These are phyloP conservation scores for Emmonsiellopsis sp. DNA, from an alignment of 2,329 filamentous ascomycete species.

Conservation along the genomic window DNA sequence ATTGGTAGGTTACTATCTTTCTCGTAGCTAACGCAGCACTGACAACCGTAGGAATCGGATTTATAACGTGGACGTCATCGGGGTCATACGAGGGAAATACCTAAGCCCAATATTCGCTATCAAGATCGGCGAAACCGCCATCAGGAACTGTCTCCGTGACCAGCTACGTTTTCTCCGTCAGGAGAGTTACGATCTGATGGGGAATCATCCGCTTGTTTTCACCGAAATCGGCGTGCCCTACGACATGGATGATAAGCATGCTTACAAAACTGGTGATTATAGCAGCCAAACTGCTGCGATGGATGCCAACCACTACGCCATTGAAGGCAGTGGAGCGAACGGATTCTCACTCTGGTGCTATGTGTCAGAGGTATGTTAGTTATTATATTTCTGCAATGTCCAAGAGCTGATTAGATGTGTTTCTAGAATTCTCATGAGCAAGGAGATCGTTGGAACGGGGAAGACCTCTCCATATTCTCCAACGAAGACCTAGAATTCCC, in stretches of 20 bases:
- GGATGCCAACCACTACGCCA: constrained; percentile 89
- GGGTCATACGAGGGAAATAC: constrained; percentile 81
- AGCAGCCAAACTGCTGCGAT: constrained; percentile 84
- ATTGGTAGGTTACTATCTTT: constrained; percentile 51
- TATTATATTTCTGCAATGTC: constrained; percentile 39
- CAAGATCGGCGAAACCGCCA: constrained; percentile 85
- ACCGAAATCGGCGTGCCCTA: constrained; percentile 97
- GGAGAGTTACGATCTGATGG: constrained; percentile 82
- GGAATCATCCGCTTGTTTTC: constrained; percentile 77
- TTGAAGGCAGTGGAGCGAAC: constrained; percentile 74
- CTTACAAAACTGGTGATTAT: constrained; percentile 93
- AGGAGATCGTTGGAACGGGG: constrained; percentile 95
- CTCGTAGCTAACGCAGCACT: constrained; percentile 4
- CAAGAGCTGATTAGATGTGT: constrained; percentile 19
- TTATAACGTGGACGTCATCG: constrained; percentile 95
- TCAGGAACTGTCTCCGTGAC: constrained; percentile 84
- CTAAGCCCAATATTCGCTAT: constrained; percentile 82
- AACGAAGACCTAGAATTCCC: constrained; percentile 62
- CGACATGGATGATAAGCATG: constrained; percentile 95
- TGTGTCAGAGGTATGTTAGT: constrained; percentile 51
- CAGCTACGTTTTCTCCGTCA: constrained; percentile 74
- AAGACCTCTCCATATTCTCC: constrained; percentile 87
- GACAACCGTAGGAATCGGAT: constrained; percentile 58
- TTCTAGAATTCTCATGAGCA: constrained; percentile 73
- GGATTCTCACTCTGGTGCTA: constrained; percentile 91